phyloP scores from a whole-genome alignment of 1,284 basidiomycete genomes.

The Sanghuangporus weigelae region DNA sequence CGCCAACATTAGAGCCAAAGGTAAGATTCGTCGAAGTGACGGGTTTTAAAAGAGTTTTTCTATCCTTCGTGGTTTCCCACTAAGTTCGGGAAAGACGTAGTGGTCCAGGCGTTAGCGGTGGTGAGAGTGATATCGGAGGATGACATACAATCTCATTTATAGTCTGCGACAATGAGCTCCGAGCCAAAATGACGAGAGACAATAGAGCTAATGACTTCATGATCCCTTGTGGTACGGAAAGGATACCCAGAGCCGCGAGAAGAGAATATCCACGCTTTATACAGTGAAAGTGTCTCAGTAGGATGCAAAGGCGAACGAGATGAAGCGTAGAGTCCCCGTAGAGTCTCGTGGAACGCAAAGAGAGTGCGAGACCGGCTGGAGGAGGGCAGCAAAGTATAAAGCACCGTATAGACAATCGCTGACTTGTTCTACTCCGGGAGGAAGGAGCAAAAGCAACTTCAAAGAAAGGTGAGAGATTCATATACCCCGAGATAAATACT shows the following conservation, averaged over 20 bases:
- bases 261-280: background rate
- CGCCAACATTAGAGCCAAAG: conserved; percentile 32
- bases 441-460: too few relatives aligned
- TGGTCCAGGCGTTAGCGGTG: background rate
- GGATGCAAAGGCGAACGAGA: too few relatives aligned
- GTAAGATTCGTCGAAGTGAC: conserved; percentile 23
- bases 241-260: background rate
- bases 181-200: background rate
- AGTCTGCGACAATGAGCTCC: background rate
- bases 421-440: too few relatives aligned
- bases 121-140: background rate
- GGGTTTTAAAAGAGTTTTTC: background rate
- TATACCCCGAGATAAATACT: background rate
- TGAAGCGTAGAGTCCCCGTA: too few relatives aligned
- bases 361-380: too few relatives aligned
- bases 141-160: background rate
- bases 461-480: background rate
- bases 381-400: too few relatives aligned
- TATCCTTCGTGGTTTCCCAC: conserved; percentile 9
- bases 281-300: background rate
- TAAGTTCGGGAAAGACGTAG: background rate
- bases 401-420: too few relatives aligned
- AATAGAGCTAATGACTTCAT: background rate
- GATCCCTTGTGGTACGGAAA: background rate
- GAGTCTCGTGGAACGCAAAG: too few relatives aligned